A percentile compares a stretch with the other conserved stretches of the same genome.
Conservation (phyloP, 345 rosid species). For the Cardamine occulta region DNA sequence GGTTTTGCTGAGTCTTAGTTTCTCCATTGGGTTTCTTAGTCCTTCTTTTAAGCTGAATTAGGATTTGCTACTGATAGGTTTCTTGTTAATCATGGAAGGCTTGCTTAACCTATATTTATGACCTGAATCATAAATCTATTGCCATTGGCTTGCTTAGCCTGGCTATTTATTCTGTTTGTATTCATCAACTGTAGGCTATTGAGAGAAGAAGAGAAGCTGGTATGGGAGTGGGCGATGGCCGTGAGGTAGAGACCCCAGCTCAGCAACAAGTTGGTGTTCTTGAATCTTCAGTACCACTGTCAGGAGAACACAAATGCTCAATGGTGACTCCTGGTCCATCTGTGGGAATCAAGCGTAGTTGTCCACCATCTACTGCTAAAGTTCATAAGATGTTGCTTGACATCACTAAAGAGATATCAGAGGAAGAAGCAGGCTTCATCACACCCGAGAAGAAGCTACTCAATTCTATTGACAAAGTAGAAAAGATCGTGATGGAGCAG, state of each 20-base stretch:
- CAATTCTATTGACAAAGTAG: slow-evolving; percentile 78
- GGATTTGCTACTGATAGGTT: neutral
- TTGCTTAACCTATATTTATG: slow-evolving; percentile 5
- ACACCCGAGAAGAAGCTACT: slow-evolving; percentile 94
- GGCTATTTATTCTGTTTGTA: neutral
- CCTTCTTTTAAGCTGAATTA: neutral
- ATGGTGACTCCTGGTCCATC: slow-evolving; percentile 56
- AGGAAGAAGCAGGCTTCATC: slow-evolving; percentile 53
- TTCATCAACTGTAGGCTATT: slow-evolving; percentile 55
- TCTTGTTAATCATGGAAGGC: slow-evolving; percentile 9
- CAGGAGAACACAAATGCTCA: slow-evolving; percentile 45
- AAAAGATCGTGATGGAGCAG: slow-evolving; percentile 75
- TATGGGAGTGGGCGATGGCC: slow-evolving; percentile 57
- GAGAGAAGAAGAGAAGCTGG: slow-evolving; percentile 71
- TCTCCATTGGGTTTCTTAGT: neutral
- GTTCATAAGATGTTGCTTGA: slow-evolving; percentile 62
- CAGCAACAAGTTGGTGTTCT: slow-evolving; percentile 40
- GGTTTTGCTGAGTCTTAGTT: slow-evolving; percentile 2
- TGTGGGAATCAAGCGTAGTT: slow-evolving; percentile 44
- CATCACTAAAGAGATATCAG: slow-evolving; percentile 48
- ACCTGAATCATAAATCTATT: neutral
- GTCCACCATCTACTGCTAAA: slow-evolving; percentile 53
- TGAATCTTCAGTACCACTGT: slow-evolving; percentile 49
- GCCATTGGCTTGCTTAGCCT: slow-evolving; percentile 28
- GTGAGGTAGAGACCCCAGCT: slow-evolving; percentile 48